A percentile compares a stretch with the other conserved stretches of the same genome.
These are phyloP conservation scores for Coemansia sp. DNA, from an alignment of 371 early-diverging fungal species.

Conservation along the genomic window DNA sequence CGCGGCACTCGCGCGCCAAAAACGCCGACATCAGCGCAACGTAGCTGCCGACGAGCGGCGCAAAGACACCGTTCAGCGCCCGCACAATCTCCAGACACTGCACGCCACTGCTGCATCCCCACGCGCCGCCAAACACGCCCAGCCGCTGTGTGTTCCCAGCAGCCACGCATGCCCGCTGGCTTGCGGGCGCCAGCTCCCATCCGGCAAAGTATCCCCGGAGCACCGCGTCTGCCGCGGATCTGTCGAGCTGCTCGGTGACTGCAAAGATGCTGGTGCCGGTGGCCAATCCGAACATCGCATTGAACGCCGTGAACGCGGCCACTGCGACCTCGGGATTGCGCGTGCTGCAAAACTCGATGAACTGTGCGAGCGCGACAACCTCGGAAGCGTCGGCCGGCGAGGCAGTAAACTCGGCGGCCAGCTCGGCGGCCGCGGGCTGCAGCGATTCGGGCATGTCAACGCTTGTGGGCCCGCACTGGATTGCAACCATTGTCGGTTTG, in stretches of 20 bases:
- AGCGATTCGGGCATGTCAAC: not conserved
- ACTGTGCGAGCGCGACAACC: conserved; percentile 5
- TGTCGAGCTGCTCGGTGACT: not conserved
- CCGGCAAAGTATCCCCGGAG: conserved; percentile 1
- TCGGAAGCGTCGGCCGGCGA: not conserved
- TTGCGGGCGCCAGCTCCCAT: not conserved
- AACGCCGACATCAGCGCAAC: conserved; percentile 69
- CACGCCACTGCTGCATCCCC: conserved; percentile 10
- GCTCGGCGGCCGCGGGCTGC: not conserved
- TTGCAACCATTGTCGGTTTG: not conserved
- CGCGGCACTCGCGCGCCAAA: conserved; percentile 14
- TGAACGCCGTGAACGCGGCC: conserved; percentile 1
- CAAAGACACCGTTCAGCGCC: not conserved
- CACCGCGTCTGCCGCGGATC: not conserved
- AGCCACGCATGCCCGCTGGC: not conserved
- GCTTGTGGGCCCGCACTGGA: not conserved
- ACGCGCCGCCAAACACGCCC: conserved; percentile 24
- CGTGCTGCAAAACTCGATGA: conserved; percentile 11
- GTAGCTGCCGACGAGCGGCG: conserved; percentile 51
- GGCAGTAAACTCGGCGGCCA: conserved; percentile 13
- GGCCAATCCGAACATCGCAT: not conserved
- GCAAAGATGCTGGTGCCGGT: not conserved
- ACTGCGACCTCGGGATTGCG: not conserved
- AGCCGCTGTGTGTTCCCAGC: not conserved
- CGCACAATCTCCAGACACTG: conserved; percentile 6